Evolutionary conservation across 2,329 filamentous ascomycete genomes (phyloP), one percentile per base, ranked within the genome.

Genomic region (Diplodia mutila): DNA sequence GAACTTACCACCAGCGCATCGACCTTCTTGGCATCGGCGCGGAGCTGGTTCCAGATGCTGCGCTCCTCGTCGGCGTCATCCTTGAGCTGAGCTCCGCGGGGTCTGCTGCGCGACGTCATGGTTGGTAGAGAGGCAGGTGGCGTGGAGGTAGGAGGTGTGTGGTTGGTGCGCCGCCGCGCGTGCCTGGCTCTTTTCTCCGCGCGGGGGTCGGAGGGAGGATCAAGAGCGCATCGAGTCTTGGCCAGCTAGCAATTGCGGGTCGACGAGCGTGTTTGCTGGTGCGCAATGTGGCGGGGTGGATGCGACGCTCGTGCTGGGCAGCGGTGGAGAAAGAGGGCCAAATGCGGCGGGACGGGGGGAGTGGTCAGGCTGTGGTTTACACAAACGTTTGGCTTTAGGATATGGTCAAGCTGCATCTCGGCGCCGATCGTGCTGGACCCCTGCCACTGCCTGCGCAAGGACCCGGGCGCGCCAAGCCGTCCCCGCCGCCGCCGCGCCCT

Each of bases 61-160:
- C 81, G 77, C 73, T 85, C 83, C 72, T 85, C 83, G 66, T 84
- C 82, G 53, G 82, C 79, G 69, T 85, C 83, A 67, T 84, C 81
- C 70, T 83, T 83, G 71, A 77, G 77, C 67, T 81, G 72, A 69
- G 80, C 73, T 70, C 76, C 71, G 70, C 82, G 78, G 53, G 77
- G 77, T 70, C 82, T 75, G 72, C 77, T 83, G 57, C 82, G 81
- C 59, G 79, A 78, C 51, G 83, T 81, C 82, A 84, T 84, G 52
- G 51, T 25, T 14, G 18, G 53, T 21, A 55, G 29, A n/a, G 42
- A 21, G 29, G 49, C 32, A 4, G 16, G 52, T 27, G 27, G 39
- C 27, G 64, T 25, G 64, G 32, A 54, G 52, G 59, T 3, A 4
- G 27, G 46, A 6, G 27, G 57, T 48, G 23, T 46, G 42, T 46